These are phyloP conservation scores for Mortierella sp. DNA, from an alignment of 371 early-diverging fungal genomes.

Conservation along the genomic window DNA sequence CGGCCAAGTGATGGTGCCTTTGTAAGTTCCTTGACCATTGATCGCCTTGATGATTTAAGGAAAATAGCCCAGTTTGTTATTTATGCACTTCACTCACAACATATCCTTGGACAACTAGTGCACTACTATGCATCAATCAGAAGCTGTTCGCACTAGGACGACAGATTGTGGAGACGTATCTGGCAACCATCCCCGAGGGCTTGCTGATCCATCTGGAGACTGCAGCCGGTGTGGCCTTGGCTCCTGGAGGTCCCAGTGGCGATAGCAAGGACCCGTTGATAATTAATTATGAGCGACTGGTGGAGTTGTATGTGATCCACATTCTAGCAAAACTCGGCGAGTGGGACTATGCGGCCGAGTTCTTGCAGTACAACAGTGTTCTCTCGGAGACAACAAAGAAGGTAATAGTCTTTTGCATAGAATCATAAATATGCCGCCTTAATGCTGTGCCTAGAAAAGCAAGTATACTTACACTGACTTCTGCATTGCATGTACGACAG, in stretches of 20 bases:
- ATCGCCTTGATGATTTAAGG: not conserved
- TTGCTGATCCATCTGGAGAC: slow-evolving; percentile 51
- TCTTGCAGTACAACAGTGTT: slow-evolving; percentile 57
- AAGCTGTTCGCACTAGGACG: slow-evolving; percentile 33
- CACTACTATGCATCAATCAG: slow-evolving; percentile 43
- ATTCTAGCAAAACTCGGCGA: slow-evolving; percentile 60
- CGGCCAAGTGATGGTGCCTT: slow-evolving; percentile 48
- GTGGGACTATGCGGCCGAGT: slow-evolving; percentile 55
- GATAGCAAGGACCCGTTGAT: slow-evolving; percentile 42
- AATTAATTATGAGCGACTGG: slow-evolving; percentile 61
- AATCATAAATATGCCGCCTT: too few relatives aligned
- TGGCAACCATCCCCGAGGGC: slow-evolving; percentile 48
- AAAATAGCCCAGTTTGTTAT: too few relatives aligned
- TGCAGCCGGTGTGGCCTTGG: slow-evolving; percentile 32
- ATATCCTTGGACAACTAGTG: slow-evolving; percentile 8
- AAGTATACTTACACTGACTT: too few relatives aligned
- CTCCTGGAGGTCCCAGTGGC: slow-evolving; percentile 1
- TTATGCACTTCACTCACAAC: too few relatives aligned
- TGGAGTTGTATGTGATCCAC: slow-evolving; percentile 62
- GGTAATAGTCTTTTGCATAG: too few relatives aligned
- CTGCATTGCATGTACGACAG: too few relatives aligned
- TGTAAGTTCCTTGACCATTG: slow-evolving; percentile 29
- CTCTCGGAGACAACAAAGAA: slow-evolving; percentile 50
- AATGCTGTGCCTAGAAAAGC: too few relatives aligned
- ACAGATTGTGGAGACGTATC: slow-evolving; percentile 41